These are phyloP conservation scores for Xylaria scruposa DNA, from an alignment of 495 filamentous ascomycete genomes.

Conservation along the genomic window DNA sequence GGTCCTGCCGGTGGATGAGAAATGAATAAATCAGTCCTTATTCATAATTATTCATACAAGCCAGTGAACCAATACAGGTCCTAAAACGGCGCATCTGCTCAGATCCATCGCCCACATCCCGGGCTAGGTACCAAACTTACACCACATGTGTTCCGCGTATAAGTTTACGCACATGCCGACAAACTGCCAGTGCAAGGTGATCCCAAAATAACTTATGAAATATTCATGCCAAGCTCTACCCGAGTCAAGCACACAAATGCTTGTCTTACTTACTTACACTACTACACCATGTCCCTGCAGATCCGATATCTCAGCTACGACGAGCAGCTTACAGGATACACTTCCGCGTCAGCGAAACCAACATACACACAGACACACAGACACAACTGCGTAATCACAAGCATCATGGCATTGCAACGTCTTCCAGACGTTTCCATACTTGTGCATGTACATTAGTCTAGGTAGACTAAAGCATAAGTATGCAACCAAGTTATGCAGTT, in stretches of 20 bases:
- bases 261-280: background rate
- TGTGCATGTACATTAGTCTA: too few relatives aligned
- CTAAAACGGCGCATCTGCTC: background rate
- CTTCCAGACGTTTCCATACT: slow-evolving; percentile 16
- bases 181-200: background rate
- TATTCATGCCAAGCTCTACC: slow-evolving; percentile 2
- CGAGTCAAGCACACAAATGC: slow-evolving; percentile 5
- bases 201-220: too few relatives aligned
- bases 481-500: background rate
- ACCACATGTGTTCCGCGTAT: background rate
- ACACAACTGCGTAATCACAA: background rate
- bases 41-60: background rate
- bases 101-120: background rate
- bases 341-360: background rate
- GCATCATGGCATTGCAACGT: background rate
- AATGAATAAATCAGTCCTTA: background rate
- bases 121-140: background rate
- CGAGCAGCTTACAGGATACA: background rate
- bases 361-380: background rate
- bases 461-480: too few relatives aligned
- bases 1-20: background rate
- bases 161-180: background rate
- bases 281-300: too few relatives aligned
- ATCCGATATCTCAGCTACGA: too few relatives aligned
- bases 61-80: too few relatives aligned